Evolutionary conservation across 1,139 yeast genomes (phyloP).

Genomic region (Blastobotrys capitulatus): DNA sequence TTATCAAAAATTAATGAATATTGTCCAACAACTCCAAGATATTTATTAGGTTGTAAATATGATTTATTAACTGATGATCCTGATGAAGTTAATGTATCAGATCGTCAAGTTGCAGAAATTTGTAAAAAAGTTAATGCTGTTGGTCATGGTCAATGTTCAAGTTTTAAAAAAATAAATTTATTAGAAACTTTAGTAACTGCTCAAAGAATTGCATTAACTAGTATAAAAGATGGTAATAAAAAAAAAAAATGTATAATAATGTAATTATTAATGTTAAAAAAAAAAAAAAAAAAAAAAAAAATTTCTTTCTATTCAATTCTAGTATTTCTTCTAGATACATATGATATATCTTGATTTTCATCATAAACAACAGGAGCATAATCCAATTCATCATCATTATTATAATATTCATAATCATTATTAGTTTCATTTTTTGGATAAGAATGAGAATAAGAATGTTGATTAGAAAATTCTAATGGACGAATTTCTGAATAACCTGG

Average conservation of each 20-base stretch:
- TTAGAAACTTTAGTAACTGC: slow-evolving; percentile 4
- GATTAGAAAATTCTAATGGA: not conserved
- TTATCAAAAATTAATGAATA: slow-evolving; percentile 1
- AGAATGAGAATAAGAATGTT: too few relatives aligned
- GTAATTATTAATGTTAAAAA: not conserved
- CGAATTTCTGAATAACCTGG: not conserved
- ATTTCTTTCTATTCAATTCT: not conserved
- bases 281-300: not conserved
- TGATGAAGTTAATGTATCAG: slow-evolving; percentile 5
- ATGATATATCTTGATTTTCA: not conserved
- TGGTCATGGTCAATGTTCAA: slow-evolving; percentile 5
- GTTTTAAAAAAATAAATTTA: slow-evolving; percentile 1
- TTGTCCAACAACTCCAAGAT: slow-evolving; percentile 6
- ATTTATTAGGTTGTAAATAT: slow-evolving; percentile 6
- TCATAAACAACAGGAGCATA: slow-evolving; percentile 5
- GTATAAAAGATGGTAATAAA: not conserved
- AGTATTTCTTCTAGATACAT: not conserved
- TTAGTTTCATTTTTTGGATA: not conserved
- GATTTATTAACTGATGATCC: slow-evolving; percentile 6
- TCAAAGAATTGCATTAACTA: slow-evolving; percentile 1
- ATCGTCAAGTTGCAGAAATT: slow-evolving; percentile 3
- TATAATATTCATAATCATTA: too few relatives aligned
- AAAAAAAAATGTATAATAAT: slow-evolving; percentile 6
- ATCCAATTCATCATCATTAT: not conserved
- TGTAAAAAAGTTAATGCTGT: not conserved